Percentiles rank a stretch among this genome's conserved stretches.
Evolutionary conservation across 352 stramenopile species (phyloP).

Genomic region (Phytophthora constricta): DNA sequence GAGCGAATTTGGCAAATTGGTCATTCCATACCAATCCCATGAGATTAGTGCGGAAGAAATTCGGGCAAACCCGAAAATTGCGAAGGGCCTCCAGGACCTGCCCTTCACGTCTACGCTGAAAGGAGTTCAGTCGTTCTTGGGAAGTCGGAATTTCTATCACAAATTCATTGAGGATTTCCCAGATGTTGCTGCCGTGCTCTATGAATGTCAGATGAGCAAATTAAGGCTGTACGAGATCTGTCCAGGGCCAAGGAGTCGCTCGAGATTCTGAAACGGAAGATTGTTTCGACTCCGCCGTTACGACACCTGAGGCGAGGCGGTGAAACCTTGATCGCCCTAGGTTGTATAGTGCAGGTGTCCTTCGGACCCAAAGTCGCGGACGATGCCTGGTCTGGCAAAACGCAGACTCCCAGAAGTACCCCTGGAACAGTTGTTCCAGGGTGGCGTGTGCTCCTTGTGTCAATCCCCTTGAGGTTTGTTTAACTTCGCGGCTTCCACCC

Average conservation of each 20-base stretch:
- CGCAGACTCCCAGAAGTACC: no score
- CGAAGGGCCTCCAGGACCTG: not conserved
- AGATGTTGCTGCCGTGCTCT: not conserved
- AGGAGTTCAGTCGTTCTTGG: not conserved
- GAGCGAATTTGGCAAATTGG: slow-evolving; percentile 21
- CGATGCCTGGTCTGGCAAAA: no score
- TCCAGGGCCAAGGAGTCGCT: slow-evolving; percentile 2
- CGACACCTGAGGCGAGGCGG: no score
- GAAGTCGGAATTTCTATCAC: not conserved
- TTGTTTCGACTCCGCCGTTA: slow-evolving; percentile 5
- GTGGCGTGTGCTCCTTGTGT: no score
- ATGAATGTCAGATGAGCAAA: not conserved
- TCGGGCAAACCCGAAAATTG: not conserved
- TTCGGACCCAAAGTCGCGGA: no score
- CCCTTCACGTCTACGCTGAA: not conserved
- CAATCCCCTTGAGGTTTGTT: no score
- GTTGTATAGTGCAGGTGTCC: no score
- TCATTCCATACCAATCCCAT: slow-evolving; percentile 20
- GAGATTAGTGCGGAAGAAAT: slow-evolving; percentile 11
- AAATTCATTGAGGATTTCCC: not conserved
- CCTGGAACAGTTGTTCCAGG: no score
- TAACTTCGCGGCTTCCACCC: no score
- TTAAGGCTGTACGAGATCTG: no score
- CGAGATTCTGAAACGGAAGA: slow-evolving; percentile 11
- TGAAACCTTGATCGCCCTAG: no score